Evolutionary conservation across 805 yeast species (phyloP).

Genomic region (Wickerhamomyces tratensis): DNA sequence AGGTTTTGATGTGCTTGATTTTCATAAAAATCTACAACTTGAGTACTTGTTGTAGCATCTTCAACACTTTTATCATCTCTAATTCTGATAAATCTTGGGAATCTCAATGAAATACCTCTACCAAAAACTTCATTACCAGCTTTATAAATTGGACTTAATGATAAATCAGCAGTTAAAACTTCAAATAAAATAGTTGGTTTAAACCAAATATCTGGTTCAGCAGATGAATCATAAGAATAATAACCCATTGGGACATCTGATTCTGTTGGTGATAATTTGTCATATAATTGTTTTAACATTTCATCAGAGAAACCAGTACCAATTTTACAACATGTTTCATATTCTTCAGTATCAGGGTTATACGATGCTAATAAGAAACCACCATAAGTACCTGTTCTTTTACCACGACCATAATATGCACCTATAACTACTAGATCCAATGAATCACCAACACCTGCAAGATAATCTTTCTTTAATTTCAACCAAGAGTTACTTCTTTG

Average conservation of each 20-base stretch:
- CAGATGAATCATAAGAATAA: constrained; percentile 59
- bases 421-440: constrained; percentile 90
- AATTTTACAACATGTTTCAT: constrained; percentile 91
- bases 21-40: constrained; percentile 75
- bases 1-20: constrained; percentile 41
- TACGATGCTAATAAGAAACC: constrained; percentile 89
- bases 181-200: constrained; percentile 82
- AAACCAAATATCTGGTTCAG: constrained; percentile 90
- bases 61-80: constrained; percentile 82
- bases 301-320: constrained; percentile 97
- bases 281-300: constrained; percentile 50
- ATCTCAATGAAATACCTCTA: constrained; percentile 78
- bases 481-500: constrained; percentile 94
- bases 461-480: constrained; percentile 88
- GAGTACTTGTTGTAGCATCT: constrained; percentile 81
- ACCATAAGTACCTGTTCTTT: constrained; percentile 91
- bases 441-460: constrained; percentile 94
- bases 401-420: constrained; percentile 89
- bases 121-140: constrained; percentile 70
- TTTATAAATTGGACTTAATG: constrained; percentile 81
- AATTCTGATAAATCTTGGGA: constrained; percentile 76
- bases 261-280: constrained; percentile 58
- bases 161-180: constrained; percentile 84
- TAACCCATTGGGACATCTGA: constrained; percentile 55
- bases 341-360: constrained; percentile 85